Conservation (phyloP, 2,329 filamentous ascomycete genomes). For the Fusarium subglutinans region DNA sequence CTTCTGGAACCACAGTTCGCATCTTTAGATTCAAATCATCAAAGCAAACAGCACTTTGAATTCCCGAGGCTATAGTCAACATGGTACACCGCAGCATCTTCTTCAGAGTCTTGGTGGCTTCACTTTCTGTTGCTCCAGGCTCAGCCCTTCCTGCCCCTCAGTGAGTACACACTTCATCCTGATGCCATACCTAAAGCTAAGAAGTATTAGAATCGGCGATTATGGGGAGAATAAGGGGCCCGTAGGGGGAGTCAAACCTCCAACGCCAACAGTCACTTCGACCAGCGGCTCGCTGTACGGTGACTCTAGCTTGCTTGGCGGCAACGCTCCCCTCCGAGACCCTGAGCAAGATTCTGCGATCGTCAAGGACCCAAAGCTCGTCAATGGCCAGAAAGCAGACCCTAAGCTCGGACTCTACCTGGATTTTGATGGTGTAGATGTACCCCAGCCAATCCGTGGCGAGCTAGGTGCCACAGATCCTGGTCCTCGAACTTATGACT, state of each 20-base stretch:
- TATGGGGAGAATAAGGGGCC: constrained; percentile 16
- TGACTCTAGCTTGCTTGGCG: constrained; percentile 2
- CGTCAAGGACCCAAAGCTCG: constrained; percentile 7
- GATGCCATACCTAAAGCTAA: background rate
- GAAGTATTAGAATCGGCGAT: background rate
- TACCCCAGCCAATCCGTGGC: constrained; percentile 10
- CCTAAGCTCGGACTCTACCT: constrained; percentile 8
- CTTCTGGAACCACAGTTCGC: background rate
- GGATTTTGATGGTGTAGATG: constrained; percentile 4
- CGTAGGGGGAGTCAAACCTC: constrained; percentile 4
- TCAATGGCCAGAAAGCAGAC: constrained; percentile 7
- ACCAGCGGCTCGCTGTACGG: constrained; percentile 7
- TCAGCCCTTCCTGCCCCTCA: background rate
- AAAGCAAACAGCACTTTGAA: background rate
- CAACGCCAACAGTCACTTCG: constrained; percentile 12
- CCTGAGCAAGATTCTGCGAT: constrained; percentile 6
- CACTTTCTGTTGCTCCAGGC: background rate
- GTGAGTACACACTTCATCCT: background rate
- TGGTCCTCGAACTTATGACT: constrained; percentile 11
- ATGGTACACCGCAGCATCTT: background rate
- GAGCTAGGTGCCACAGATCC: constrained; percentile 5
- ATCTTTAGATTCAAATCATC: background rate
- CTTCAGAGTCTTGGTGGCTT: background rate
- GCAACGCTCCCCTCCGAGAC: constrained; percentile 1
- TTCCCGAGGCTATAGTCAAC: background rate